A percentile compares a stretch with the other conserved stretches of the same genome.
Evolutionary conservation across 192 early-diverging fungal genomes (phyloP).

Genomic region (Rhizophlyctis rosea): DNA sequence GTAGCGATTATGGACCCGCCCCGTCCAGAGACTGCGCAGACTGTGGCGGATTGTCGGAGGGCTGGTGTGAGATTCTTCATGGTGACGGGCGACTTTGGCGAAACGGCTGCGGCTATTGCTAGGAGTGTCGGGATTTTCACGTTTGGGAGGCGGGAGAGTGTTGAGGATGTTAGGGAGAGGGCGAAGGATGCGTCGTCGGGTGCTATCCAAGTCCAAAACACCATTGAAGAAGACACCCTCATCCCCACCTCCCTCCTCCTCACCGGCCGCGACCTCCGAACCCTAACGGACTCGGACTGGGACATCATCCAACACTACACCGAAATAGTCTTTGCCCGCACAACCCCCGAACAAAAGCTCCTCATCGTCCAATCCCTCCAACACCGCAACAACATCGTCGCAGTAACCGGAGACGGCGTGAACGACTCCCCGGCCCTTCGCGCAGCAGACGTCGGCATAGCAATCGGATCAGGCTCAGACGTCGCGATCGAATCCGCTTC

Average conservation of each 20-base stretch:
- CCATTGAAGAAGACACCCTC: not conserved
- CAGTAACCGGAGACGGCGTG: conserved; percentile 90
- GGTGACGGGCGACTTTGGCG: conserved; percentile 79
- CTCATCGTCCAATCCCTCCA: conserved; percentile 56
- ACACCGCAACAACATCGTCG: conserved; percentile 68
- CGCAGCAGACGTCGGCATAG: conserved; percentile 84
- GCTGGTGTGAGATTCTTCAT: conserved; percentile 77
- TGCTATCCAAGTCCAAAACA: not conserved
- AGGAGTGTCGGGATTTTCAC: conserved; percentile 75
- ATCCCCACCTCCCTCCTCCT: conserved; percentile 35
- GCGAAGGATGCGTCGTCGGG: conserved; percentile 5
- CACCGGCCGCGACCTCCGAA: conserved; percentile 62
- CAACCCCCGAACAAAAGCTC: conserved; percentile 84
- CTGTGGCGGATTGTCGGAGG: conserved; percentile 53
- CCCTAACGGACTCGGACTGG: conserved; percentile 66
- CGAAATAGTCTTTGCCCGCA: conserved; percentile 87
- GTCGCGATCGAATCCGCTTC: conserved; percentile 50
- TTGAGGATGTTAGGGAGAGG: conserved; percentile 27
- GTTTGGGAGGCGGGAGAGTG: conserved; percentile 18
- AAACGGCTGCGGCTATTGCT: conserved; percentile 78
- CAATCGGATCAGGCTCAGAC: conserved; percentile 81
- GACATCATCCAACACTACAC: conserved; percentile 59
- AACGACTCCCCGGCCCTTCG: conserved; percentile 92
- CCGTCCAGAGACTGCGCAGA: conserved; percentile 59
- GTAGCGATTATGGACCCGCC: conserved; percentile 82